Conservation (phyloP, 768 basidiomycete genomes). For the Mycena metata region DNA sequence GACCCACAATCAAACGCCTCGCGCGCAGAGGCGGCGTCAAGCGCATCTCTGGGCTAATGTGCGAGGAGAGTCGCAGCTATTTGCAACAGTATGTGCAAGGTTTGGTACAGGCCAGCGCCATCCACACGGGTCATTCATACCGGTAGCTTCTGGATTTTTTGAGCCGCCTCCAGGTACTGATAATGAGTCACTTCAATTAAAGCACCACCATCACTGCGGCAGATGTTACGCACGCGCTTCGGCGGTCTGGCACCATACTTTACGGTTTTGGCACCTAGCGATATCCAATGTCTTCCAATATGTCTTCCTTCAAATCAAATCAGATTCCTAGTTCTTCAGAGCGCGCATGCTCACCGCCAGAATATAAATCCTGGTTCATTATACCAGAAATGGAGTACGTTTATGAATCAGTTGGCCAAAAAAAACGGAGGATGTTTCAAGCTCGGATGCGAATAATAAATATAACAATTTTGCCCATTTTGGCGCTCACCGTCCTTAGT, state of each 20-base stretch:
- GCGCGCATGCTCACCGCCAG: too few relatives aligned
- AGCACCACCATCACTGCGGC: conserved; percentile 8
- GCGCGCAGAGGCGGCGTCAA: conserved; percentile 18
- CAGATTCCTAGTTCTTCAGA: too few relatives aligned
- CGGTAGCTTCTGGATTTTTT: background rate
- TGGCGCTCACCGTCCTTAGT: too few relatives aligned
- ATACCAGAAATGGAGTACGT: too few relatives aligned
- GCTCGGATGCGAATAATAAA: too few relatives aligned
- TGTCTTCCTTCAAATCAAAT: too few relatives aligned
- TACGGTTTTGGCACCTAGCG: background rate
- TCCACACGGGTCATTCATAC: background rate
- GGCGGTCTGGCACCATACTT: background rate
- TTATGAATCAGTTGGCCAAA: too few relatives aligned
- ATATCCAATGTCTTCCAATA: too few relatives aligned
- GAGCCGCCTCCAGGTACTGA: background rate
- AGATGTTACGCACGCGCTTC: conserved; percentile 7
- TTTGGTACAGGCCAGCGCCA: background rate
- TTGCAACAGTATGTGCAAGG: background rate
- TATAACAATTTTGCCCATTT: too few relatives aligned
- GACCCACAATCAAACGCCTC: conserved; percentile 6
- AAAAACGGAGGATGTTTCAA: too few relatives aligned
- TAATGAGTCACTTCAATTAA: background rate
- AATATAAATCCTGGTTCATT: too few relatives aligned
- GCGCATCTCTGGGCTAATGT: background rate
- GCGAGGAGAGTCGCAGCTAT: conserved; percentile 15